These are phyloP conservation scores for Aspergillus ibericus DNA, from an alignment of 2,329 filamentous ascomycete species.

Conservation along the genomic window DNA sequence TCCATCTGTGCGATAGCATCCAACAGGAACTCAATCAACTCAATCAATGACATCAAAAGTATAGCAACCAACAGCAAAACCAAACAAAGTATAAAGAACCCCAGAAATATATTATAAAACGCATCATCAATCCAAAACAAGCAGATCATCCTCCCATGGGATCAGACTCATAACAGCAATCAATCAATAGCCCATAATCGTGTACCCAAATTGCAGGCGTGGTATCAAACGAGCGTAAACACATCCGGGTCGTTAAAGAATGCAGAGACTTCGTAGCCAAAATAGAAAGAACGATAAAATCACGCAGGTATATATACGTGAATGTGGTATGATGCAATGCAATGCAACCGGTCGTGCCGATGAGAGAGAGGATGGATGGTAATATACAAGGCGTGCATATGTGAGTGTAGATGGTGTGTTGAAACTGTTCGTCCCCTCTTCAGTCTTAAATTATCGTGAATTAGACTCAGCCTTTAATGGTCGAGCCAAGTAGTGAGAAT, in stretches of 20 bases:
- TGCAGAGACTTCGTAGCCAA: neutral
- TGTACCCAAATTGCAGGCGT: neutral
- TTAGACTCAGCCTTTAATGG: neutral
- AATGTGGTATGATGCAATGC: neutral
- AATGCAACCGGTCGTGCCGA: neutral
- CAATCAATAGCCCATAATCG: neutral
- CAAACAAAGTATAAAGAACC: neutral
- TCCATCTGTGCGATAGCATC: neutral
- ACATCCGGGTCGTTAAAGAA: neutral
- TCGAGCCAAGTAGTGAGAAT: neutral
- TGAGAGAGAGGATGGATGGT: neutral
- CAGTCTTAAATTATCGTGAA: neutral
- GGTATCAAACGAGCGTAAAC: slow-evolving; percentile 2
- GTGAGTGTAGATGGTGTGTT: neutral
- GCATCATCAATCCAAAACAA: neutral
- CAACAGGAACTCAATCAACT: neutral
- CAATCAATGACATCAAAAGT: neutral
- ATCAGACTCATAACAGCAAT: neutral
- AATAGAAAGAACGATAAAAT: neutral
- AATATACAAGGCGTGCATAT: slow-evolving; percentile 2
- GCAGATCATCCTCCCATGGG: neutral
- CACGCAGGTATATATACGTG: slow-evolving; percentile 5
- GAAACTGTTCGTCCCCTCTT: neutral
- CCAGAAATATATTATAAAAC: neutral
- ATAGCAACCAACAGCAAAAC: neutral